phyloP scores from a whole-genome alignment of 2,329 filamentous ascomycete species.

The Paecilomyces niveus region DNA sequence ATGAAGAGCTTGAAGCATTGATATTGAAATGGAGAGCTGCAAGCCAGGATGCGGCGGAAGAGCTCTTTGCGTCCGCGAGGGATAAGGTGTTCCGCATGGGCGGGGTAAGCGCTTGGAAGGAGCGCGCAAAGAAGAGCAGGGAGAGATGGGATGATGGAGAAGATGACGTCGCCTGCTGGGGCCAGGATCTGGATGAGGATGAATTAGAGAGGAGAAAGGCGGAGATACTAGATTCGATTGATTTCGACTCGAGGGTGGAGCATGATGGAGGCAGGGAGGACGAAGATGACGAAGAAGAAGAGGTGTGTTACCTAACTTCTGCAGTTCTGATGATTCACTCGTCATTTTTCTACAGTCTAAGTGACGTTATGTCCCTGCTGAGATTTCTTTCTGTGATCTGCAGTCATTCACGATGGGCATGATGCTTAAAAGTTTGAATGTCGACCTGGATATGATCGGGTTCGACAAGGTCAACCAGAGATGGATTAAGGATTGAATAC shows the following conservation, averaged over 20 bases:
- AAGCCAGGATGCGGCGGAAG: constrained; percentile 58
- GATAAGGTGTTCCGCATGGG: constrained; percentile 58
- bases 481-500: constrained; percentile 40
- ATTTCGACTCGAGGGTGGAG: constrained; percentile 15
- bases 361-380: neutral
- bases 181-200: constrained; percentile 34
- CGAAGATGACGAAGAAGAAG: constrained; percentile 23
- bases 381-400: neutral
- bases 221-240: constrained; percentile 33
- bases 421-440: constrained; percentile 61
- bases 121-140: constrained; percentile 39
- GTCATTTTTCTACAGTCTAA: neutral
- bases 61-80: constrained; percentile 55
- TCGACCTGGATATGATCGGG: constrained; percentile 57
- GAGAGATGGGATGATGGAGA: constrained; percentile 31
- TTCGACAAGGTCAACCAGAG: constrained; percentile 51
- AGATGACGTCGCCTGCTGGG: constrained; percentile 22
- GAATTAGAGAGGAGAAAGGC: constrained; percentile 26
- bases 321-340: constrained; percentile 8
- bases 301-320: constrained; percentile 15
- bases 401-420: constrained; percentile 62
- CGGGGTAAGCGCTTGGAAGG: constrained; percentile 52
- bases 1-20: constrained; percentile 51
- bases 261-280: constrained; percentile 35
- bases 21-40: constrained; percentile 56